phyloP scores from a whole-genome alignment of 2,329 filamentous ascomycete species.

The Zasmidium citrigriseum region DNA sequence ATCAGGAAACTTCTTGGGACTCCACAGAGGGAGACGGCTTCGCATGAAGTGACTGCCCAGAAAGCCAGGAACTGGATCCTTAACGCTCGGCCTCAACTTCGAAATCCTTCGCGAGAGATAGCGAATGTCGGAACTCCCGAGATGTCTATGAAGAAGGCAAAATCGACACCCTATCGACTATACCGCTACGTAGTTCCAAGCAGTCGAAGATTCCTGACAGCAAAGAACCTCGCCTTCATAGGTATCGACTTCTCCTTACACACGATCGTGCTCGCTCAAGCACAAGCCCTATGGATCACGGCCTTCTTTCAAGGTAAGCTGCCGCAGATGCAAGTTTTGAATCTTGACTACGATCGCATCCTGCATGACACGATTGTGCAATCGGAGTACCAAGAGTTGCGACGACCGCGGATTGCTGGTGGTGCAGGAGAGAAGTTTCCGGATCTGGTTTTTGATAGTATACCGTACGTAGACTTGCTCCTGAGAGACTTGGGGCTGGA shows the following conservation, averaged over 20 bases:
- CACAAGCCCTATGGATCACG: constrained; percentile 14
- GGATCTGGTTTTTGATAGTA: constrained; percentile 14
- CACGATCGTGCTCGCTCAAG: constrained; percentile 7
- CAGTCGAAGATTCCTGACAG: not conserved
- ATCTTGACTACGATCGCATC: not conserved
- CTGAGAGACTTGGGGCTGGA: constrained; percentile 9
- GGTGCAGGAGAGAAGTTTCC: constrained; percentile 5
- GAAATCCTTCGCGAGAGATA: not conserved
- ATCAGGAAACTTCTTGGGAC: not conserved
- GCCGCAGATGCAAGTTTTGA: not conserved
- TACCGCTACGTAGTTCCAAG: constrained; percentile 8
- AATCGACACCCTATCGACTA: not conserved
- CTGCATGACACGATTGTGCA: constrained; percentile 2
- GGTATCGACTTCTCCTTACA: constrained; percentile 8
- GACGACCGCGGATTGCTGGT: constrained; percentile 3
- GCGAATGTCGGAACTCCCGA: not conserved
- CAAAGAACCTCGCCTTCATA: constrained; percentile 8
- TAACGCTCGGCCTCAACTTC: not conserved
- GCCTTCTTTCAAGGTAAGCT: constrained; percentile 7
- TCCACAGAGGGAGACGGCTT: not conserved
- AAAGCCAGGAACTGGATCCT: not conserved
- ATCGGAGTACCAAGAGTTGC: constrained; percentile 3
- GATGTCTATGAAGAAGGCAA: not conserved
- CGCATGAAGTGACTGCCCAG: not conserved
- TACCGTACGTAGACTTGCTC: constrained; percentile 11